Conservation (phyloP, 2,329 filamentous ascomycete species). For the Coniochaeta sp. region DNA sequence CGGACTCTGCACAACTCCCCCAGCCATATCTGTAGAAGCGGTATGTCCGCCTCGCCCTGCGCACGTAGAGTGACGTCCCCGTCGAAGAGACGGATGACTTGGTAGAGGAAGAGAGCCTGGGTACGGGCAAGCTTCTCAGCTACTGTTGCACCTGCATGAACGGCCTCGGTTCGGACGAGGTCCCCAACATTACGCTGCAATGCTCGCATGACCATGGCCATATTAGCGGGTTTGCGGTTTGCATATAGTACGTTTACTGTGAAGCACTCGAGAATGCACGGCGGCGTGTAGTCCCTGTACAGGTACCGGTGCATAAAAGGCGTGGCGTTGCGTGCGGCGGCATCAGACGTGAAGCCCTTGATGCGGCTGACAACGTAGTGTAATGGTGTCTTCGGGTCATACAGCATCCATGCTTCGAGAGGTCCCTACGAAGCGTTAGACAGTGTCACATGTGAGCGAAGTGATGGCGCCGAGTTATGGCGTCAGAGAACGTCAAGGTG, state of each 20-base stretch:
- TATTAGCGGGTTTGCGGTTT: slow-evolving; percentile 18
- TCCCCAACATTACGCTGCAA: slow-evolving; percentile 15
- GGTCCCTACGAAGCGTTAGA: slow-evolving; percentile 6
- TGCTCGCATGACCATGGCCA: slow-evolving; percentile 18
- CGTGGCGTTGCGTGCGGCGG: slow-evolving; percentile 17
- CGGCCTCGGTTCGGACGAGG: slow-evolving; percentile 9
- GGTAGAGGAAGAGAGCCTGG: slow-evolving; percentile 20
- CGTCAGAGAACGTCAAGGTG: too few species aligned
- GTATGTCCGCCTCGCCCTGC: slow-evolving; percentile 20
- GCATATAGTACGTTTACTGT: slow-evolving; percentile 19
- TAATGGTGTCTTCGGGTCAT: slow-evolving; percentile 18
- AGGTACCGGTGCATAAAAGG: slow-evolving; percentile 21
- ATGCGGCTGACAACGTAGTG: slow-evolving; percentile 17
- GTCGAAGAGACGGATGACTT: slow-evolving; percentile 25
- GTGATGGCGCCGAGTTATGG: neutral
- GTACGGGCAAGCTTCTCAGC: slow-evolving; percentile 16
- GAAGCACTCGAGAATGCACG: slow-evolving; percentile 22
- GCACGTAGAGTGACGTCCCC: slow-evolving; percentile 24
- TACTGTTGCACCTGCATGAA: slow-evolving; percentile 9
- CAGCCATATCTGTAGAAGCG: slow-evolving; percentile 17
- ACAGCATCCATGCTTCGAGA: slow-evolving; percentile 17
- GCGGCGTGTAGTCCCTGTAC: slow-evolving; percentile 17
- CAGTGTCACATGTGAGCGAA: neutral
- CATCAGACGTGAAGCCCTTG: slow-evolving; percentile 16
- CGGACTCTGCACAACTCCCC: slow-evolving; percentile 16